These are phyloP conservation scores for Vaccinium vitisidaea DNA, from an alignment of 148 eudicot genomes.

Conservation along the genomic window DNA sequence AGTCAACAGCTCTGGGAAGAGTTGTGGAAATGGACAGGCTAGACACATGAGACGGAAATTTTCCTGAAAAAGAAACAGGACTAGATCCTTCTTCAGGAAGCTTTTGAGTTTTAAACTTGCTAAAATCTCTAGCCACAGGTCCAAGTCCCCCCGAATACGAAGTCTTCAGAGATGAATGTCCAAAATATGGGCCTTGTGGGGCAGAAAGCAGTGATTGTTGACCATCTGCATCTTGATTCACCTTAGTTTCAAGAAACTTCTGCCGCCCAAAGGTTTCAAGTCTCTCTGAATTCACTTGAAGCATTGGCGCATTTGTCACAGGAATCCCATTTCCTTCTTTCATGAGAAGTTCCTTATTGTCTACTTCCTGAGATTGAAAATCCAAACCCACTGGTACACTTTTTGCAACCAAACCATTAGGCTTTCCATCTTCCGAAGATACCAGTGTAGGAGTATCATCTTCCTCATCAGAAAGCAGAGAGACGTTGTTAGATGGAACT, in stretches of 20 bases:
- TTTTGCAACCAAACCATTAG: slow-evolving; percentile 29
- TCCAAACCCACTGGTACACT: slow-evolving; percentile 13
- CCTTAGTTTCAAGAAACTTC: slow-evolving; percentile 21
- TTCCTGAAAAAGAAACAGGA: slow-evolving; percentile 27
- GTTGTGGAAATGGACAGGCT: slow-evolving; percentile 15
- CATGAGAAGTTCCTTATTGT: slow-evolving; percentile 26
- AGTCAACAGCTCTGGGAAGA: slow-evolving; percentile 12
- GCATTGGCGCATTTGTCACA: slow-evolving; percentile 22
- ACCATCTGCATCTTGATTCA: slow-evolving; percentile 19
- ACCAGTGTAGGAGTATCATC: slow-evolving; percentile 30
- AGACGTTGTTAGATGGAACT: slow-evolving; percentile 25
- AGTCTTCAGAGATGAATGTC: slow-evolving; percentile 23
- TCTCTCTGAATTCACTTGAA: slow-evolving; percentile 23
- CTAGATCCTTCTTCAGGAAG: slow-evolving; percentile 20
- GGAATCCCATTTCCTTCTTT: slow-evolving; percentile 30
- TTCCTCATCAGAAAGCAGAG: slow-evolving; percentile 41
- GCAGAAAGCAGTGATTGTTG: slow-evolving; percentile 18
- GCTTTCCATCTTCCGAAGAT: slow-evolving; percentile 20
- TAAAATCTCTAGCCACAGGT: slow-evolving; percentile 13
- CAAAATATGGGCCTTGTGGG: slow-evolving; percentile 23
- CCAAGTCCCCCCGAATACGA: slow-evolving; percentile 20
- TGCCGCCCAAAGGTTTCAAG: slow-evolving; percentile 26
- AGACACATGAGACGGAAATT: slow-evolving; percentile 21
- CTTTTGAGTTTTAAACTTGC: slow-evolving; percentile 25
- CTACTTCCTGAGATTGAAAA: slow-evolving; percentile 19